phyloP scores from a whole-genome alignment of 495 filamentous ascomycete species.

The Clavariopsis aquatica region DNA sequence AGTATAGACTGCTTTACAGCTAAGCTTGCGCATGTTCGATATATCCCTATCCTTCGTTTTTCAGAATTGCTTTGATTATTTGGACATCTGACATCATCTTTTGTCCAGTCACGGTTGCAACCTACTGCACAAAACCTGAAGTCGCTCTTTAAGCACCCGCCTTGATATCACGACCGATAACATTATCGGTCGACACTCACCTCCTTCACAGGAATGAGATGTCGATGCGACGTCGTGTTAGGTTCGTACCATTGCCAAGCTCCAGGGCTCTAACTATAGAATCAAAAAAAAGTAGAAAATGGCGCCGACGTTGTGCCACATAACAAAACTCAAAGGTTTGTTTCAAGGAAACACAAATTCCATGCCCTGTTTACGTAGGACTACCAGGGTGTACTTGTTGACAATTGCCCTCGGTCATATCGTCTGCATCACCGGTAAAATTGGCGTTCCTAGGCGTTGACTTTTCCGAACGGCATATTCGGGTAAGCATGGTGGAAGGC shows the following conservation, averaged over 20 bases:
- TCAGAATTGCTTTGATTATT: neutral
- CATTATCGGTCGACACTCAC: neutral
- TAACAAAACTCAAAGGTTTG: slow-evolving; percentile 8
- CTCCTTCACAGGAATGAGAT: neutral
- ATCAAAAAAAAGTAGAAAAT: slow-evolving; percentile 5
- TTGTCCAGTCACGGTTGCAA: slow-evolving; percentile 9
- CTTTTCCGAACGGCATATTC: neutral
- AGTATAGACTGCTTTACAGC: neutral
- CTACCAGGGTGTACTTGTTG: neutral
- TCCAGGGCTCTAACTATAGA: slow-evolving; percentile 8
- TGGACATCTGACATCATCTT: slow-evolving; percentile 2
- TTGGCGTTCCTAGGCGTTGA: neutral
- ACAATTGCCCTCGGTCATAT: neutral
- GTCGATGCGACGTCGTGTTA: neutral
- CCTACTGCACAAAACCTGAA: neutral
- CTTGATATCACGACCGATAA: neutral
- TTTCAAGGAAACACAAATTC: neutral
- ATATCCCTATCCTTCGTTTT: neutral
- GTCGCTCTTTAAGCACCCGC: neutral
- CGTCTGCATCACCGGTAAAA: neutral
- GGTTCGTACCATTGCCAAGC: slow-evolving; percentile 12
- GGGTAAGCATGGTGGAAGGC: neutral
- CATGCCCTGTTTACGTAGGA: neutral
- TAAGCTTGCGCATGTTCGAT: slow-evolving; percentile 17
- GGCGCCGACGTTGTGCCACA: neutral